Conservation (phyloP, 169 alveolate genomes). For the Eimeria falciformis region DNA sequence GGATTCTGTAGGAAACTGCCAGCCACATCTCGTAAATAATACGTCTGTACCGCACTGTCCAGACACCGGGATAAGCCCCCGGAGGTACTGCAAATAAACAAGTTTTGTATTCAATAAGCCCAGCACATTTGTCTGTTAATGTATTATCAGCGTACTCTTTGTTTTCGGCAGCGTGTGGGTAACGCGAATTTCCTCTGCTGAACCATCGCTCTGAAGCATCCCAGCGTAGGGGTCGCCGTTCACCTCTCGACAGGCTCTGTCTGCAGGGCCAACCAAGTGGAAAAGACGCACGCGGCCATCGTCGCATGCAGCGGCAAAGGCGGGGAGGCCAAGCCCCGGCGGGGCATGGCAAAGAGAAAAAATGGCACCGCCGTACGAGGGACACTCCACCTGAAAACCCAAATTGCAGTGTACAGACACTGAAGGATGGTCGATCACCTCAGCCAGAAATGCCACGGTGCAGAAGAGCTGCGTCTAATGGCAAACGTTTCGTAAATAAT, state of each 20-base stretch:
- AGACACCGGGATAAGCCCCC: too few relatives aligned
- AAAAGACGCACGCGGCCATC: conserved; percentile 77
- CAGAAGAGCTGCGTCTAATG: background rate
- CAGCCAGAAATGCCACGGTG: background rate
- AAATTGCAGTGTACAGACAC: background rate
- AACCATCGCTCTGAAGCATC: background rate
- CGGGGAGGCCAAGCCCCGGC: conserved; percentile 6
- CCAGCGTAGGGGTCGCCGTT: background rate
- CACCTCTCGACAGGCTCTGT: conserved; percentile 8
- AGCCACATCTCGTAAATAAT: too few relatives aligned
- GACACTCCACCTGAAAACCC: conserved; percentile 41
- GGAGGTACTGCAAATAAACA: too few relatives aligned
- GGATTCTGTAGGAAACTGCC: too few relatives aligned
- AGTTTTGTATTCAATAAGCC: too few relatives aligned
- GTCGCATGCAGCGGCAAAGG: conserved; percentile 78
- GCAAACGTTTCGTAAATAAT: background rate
- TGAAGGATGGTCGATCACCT: background rate
- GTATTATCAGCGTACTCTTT: background rate
- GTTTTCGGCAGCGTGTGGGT: conserved; percentile 61
- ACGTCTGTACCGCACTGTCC: too few relatives aligned
- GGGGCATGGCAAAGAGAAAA: conserved; percentile 60
- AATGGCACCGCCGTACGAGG: conserved; percentile 73
- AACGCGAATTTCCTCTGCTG: conserved; percentile 10
- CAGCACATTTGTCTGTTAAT: too few relatives aligned
- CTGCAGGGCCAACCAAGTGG: conserved; percentile 53